Base-by-base conservation (phyloP, 2,329 filamentous ascomycete genomes). In the Diaporthe longicolla region DNA sequence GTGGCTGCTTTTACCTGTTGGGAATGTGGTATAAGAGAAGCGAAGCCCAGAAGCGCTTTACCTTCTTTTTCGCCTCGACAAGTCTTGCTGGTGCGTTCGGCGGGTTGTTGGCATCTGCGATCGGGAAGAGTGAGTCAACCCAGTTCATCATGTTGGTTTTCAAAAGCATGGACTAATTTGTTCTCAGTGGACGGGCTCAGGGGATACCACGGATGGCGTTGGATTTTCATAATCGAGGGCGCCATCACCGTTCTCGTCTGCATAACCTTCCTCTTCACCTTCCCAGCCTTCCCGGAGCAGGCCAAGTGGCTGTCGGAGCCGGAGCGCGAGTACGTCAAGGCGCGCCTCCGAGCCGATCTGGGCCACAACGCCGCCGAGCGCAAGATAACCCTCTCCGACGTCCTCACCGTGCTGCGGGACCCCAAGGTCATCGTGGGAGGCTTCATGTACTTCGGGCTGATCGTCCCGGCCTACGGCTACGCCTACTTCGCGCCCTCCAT, bases 1-100 rank as follows among this genome's bases (percentile, higher is more conserved):
- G 63, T 11, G 74, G 74, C 17, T 75, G 74, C 66, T 89, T 93
- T 80, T 93, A 95, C 79, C 85, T 95, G 10, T 91, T 95, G 75
- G 91, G 94, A 73, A 96, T 96, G 92, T 97, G 94, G 95, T 99
- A 98, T 79, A 92, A 92, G 74, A 91, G 96, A 74, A 87, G 87
- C 58, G 97, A 98, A 84, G 95, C 95, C 2, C 96, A 98, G 83
- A 94, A 95, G 79, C 92, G 97, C 40, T 98, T 95, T 84, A 94
- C 92, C 21, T 95, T 98, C 86, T 98, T 98, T 87, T 98, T 98
- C 87, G 92, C 90, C 79, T 94, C 89, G 37, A 95, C 94, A 0
- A 93, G 92, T 0, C 85, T 96, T 4, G 94, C 94, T 1, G 94
- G 94, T 43, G 94, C 95, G 0, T 98, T 98, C 79, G 95, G 94